A percentile compares a stretch with the other conserved stretches of the same genome.
Conservation (phyloP, 2,329 filamentous ascomycete genomes). For the Shiraia bambusicola region DNA sequence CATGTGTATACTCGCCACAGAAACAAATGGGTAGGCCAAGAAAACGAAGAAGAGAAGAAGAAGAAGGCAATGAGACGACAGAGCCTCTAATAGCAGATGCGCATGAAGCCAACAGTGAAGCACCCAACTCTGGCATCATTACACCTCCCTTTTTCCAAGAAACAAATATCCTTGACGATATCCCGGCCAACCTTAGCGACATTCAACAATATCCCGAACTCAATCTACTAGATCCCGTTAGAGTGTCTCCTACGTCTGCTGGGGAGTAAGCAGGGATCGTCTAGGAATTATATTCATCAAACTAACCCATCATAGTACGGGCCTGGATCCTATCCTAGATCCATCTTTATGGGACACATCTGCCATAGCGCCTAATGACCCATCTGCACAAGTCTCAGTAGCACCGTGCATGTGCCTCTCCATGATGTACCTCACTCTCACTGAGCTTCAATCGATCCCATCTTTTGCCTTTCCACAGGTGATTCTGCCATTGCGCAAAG, state of each 20-base stretch:
- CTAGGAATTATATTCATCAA: too few relatives aligned
- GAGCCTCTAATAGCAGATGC: slow-evolving; percentile 1
- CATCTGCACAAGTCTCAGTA: slow-evolving; percentile 1
- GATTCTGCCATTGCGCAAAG: slow-evolving; percentile 45
- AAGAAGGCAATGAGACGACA: slow-evolving; percentile 7
- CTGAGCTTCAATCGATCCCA: slow-evolving; percentile 44
- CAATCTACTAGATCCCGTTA: slow-evolving; percentile 4
- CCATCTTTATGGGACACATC: slow-evolving; percentile 30
- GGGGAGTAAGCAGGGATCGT: too few relatives aligned
- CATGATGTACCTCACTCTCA: slow-evolving; percentile 49
- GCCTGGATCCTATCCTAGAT: slow-evolving; percentile 21
- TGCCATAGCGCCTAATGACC: not conserved
- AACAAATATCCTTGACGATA: not conserved
- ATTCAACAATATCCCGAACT: slow-evolving; percentile 7
- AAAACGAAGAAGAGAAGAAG: slow-evolving; percentile 47
- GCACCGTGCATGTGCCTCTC: slow-evolving; percentile 48
- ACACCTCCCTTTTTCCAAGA: slow-evolving; percentile 14
- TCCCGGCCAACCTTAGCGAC: slow-evolving; percentile 5
- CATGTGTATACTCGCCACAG: slow-evolving; percentile 50
- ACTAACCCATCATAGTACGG: slow-evolving; percentile 12
- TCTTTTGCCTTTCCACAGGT: slow-evolving; percentile 47
- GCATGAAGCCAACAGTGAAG: slow-evolving; percentile 1
- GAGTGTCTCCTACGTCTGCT: not conserved
- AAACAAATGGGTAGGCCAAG: slow-evolving; percentile 56
- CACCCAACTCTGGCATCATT: slow-evolving; percentile 15